phyloP scores from a whole-genome alignment of 2,329 filamentous ascomycete species.

The Fusarium buxicola region DNA sequence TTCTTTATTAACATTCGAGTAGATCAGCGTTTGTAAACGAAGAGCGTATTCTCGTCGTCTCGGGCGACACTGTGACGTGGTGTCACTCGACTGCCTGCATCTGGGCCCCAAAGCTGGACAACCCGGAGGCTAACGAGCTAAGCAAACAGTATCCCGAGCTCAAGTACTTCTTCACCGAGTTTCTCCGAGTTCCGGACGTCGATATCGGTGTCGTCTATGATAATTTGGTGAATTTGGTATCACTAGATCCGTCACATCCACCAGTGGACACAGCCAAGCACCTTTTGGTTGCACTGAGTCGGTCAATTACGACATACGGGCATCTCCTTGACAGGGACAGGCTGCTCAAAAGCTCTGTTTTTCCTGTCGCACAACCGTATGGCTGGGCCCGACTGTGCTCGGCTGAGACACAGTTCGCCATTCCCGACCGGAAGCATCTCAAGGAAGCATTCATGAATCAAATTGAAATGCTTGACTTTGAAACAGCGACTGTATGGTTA shows the following conservation, averaged over 20 bases:
- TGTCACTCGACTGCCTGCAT: conserved; percentile 3
- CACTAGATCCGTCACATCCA: not conserved
- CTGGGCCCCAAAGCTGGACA: conserved; percentile 9
- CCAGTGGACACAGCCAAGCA: not conserved
- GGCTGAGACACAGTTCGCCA: conserved; percentile 4
- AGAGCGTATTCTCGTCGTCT: not conserved
- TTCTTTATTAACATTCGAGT: not conserved
- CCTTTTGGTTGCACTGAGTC: conserved; percentile 7
- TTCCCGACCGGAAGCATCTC: conserved; percentile 9
- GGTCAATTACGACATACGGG: conserved; percentile 1
- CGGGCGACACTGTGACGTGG: conserved; percentile 5
- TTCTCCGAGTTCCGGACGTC: conserved; percentile 1
- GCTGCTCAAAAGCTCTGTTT: not conserved
- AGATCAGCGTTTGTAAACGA: not conserved
- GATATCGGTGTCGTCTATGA: conserved; percentile 11
- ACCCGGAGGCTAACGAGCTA: not conserved
- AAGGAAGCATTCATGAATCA: conserved; percentile 1
- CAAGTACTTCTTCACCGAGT: conserved; percentile 12
- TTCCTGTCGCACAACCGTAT: not conserved
- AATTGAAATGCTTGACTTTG: conserved; percentile 10
- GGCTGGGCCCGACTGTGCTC: conserved; percentile 5
- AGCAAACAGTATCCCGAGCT: conserved; percentile 16
- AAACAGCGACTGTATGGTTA: conserved; percentile 8
- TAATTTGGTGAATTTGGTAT: conserved; percentile 1
- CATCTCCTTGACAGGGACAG: not conserved